These are phyloP conservation scores for Cordia subcordata DNA, from an alignment of 257 asterid genomes.

Conservation along the genomic window DNA sequence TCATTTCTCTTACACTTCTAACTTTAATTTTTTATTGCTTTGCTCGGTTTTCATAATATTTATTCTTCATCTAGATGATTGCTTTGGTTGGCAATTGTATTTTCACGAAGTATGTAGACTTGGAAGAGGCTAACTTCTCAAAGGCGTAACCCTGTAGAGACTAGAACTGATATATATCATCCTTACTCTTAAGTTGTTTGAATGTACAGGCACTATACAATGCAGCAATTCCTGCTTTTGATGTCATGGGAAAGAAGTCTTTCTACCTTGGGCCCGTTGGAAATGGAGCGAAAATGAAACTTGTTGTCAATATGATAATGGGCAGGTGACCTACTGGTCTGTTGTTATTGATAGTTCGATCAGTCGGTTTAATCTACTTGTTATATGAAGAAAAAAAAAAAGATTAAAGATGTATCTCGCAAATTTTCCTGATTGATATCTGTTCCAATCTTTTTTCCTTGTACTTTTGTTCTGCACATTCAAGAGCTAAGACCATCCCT, in stretches of 20 bases:
- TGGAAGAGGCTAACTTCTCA: not conserved
- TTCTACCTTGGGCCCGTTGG: conserved; percentile 84
- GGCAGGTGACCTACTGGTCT: conserved; percentile 60
- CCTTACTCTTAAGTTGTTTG: not conserved
- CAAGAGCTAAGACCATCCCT: too few relatives aligned
- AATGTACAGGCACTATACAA: conserved; percentile 61
- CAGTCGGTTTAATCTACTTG: too few relatives aligned
- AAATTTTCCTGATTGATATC: too few relatives aligned
- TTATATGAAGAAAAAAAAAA: too few relatives aligned
- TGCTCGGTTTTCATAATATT: not conserved
- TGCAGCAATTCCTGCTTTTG: conserved; percentile 71
- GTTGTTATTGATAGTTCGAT: too few relatives aligned
- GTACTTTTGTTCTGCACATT: too few relatives aligned
- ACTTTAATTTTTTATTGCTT: not conserved
- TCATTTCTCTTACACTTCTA: not conserved
- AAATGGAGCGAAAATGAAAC: conserved; percentile 97
- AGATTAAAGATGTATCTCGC: too few relatives aligned
- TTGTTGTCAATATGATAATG: conserved; percentile 97
- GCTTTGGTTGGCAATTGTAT: too few relatives aligned
- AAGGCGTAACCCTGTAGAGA: not conserved
- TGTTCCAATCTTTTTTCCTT: too few relatives aligned
- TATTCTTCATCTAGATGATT: too few relatives aligned
- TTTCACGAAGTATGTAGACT: not conserved
- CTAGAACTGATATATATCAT: not conserved
- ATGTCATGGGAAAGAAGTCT: conserved; percentile 84